Conservation (phyloP, 2,329 filamentous ascomycete genomes). For the Trichoderma brevicompactum region DNA sequence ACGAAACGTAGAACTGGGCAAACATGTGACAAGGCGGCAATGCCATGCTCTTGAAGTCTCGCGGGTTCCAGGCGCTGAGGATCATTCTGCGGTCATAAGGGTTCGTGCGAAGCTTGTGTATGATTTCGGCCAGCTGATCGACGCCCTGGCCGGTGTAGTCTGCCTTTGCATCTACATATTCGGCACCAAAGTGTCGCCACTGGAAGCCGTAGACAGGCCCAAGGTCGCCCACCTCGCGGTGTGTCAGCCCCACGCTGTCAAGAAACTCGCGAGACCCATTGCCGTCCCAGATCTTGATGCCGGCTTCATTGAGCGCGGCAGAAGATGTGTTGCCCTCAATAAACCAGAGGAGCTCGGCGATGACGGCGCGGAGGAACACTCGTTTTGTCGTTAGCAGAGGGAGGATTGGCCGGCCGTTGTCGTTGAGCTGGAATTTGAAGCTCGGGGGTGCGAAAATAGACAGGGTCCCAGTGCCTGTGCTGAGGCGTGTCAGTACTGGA, state of each 20-base stretch:
- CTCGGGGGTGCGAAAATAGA: constrained; percentile 87
- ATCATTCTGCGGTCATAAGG: constrained; percentile 92
- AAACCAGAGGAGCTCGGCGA: constrained; percentile 96
- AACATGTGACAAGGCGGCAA: constrained; percentile 97
- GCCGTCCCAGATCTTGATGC: constrained; percentile 97
- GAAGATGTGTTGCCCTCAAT: constrained; percentile 83
- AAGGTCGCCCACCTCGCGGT: constrained; percentile 83
- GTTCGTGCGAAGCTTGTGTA: constrained; percentile 79
- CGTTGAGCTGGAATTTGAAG: constrained; percentile 82
- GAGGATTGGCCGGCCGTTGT: constrained; percentile 66
- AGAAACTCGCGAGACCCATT: constrained; percentile 92
- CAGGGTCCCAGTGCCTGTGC: constrained; percentile 90
- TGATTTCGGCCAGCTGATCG: constrained; percentile 89
- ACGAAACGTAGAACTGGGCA: constrained; percentile 92
- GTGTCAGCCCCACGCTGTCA: constrained; percentile 77
- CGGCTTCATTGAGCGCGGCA: constrained; percentile 72
- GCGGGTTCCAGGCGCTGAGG: constrained; percentile 91
- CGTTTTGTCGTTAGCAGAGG: constrained; percentile 97
- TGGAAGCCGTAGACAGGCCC: constrained; percentile 98
- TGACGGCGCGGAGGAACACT: constrained; percentile 87
- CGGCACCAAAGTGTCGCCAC: constrained; percentile 96
- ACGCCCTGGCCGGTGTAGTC: constrained; percentile 90
- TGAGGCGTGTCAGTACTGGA: constrained; percentile 39
- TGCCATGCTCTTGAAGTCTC: constrained; percentile 84
- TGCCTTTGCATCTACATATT: constrained; percentile 76